These are phyloP conservation scores for Ganoderma sinense DNA, from an alignment of 1,284 basidiomycete species.

Conservation along the genomic window DNA sequence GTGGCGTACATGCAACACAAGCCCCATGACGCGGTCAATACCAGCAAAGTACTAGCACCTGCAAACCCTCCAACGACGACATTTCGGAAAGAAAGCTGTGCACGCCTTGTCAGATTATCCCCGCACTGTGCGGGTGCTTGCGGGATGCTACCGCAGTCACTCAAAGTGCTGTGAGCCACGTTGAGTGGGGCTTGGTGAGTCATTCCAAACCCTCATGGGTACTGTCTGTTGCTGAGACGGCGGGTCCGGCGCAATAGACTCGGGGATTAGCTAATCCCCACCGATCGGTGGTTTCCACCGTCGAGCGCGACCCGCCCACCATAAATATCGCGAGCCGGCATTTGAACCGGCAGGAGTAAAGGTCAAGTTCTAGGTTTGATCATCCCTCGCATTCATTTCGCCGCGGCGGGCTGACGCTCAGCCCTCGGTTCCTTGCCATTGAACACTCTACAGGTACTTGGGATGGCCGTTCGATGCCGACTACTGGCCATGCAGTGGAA, in stretches of 20 bases:
- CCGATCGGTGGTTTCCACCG: constrained; percentile 9
- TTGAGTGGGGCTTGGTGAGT: background rate
- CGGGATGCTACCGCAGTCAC: background rate
- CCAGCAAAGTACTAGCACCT: background rate
- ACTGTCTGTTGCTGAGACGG: background rate
- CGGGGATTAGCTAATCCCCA: constrained; percentile 15
- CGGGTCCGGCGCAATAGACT: constrained; percentile 5
- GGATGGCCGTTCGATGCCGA: background rate
- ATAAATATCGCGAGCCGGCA: background rate
- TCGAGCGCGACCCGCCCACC: background rate
- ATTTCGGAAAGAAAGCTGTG: background rate
- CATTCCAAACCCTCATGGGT: background rate
- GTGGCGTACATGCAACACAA: background rate
- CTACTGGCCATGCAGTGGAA: background rate
- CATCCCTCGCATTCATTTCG: background rate
- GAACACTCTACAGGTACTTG: background rate
- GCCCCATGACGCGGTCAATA: background rate
- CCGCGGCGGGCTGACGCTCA: background rate
- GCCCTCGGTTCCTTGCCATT: background rate
- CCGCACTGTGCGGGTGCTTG: background rate
- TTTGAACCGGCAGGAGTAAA: background rate
- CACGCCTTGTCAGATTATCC: background rate
- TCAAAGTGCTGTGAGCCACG: background rate
- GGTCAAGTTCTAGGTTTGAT: constrained; percentile 3
- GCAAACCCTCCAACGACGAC: background rate